phyloP scores from a whole-genome alignment of 2,329 filamentous ascomycete species.

The Zymoseptoria brevis region DNA sequence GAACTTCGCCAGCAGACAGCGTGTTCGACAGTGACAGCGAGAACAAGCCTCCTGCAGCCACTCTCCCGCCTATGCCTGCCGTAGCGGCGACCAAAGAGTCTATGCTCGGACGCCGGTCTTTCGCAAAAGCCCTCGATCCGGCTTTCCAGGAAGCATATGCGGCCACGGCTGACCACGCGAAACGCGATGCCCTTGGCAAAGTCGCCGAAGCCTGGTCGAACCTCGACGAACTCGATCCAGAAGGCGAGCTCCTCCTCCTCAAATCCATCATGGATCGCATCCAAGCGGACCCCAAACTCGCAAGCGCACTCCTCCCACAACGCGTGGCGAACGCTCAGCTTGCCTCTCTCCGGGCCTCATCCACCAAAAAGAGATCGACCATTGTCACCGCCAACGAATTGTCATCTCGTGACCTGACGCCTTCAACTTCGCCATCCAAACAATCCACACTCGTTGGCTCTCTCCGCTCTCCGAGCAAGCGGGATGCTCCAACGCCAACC shows the following conservation, averaged over 20 bases:
- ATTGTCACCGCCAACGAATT: slow-evolving; percentile 15
- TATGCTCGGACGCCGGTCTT: slow-evolving; percentile 70
- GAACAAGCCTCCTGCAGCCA: slow-evolving; percentile 49
- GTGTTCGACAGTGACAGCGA: slow-evolving; percentile 47
- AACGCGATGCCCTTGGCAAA: slow-evolving; percentile 74
- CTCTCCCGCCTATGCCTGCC: slow-evolving; percentile 14
- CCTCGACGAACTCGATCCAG: slow-evolving; percentile 79
- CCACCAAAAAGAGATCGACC: slow-evolving; percentile 17
- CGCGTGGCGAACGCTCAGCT: slow-evolving; percentile 30
- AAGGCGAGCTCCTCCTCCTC: slow-evolving; percentile 80
- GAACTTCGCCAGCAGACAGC: slow-evolving; percentile 23
- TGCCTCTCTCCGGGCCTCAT: slow-evolving; percentile 24
- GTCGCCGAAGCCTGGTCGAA: slow-evolving; percentile 79
- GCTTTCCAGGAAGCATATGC: slow-evolving; percentile 78
- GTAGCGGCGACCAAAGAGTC: slow-evolving; percentile 61
- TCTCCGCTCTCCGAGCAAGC: slow-evolving; percentile 19
- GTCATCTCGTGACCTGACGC: slow-evolving; percentile 16
- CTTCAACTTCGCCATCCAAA: slow-evolving; percentile 22
- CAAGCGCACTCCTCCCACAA: slow-evolving; percentile 36
- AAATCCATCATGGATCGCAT: slow-evolving; percentile 68
- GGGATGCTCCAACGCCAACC: slow-evolving; percentile 3
- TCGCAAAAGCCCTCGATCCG: slow-evolving; percentile 72
- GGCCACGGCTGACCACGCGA: slow-evolving; percentile 56
- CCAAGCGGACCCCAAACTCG: slow-evolving; percentile 59
- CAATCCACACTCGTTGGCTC: slow-evolving; percentile 6